Percentiles rank a stretch among this genome's conserved stretches.
phyloP scores from a whole-genome alignment of 2,329 filamentous ascomycete species.

The Epichloe glyceriae region DNA sequence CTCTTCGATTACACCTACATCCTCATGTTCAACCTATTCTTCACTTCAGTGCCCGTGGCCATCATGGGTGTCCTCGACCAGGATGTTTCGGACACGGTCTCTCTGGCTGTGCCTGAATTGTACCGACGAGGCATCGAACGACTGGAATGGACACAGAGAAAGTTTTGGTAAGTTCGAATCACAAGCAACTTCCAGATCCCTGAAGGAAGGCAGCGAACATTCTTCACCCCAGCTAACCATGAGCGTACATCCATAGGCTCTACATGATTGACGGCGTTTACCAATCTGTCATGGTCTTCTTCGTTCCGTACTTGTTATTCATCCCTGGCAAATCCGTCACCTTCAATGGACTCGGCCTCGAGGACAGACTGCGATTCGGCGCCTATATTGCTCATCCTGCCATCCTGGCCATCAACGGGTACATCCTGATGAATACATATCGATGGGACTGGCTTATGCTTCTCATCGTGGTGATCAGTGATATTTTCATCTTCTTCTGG shows the following conservation, averaged over 20 bases:
- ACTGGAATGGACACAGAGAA: constrained; percentile 86
- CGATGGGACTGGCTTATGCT: constrained; percentile 96
- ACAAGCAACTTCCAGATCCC: background rate
- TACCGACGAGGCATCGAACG: constrained; percentile 94
- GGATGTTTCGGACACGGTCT: constrained; percentile 89
- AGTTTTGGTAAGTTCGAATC: constrained; percentile 67
- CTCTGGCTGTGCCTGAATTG: constrained; percentile 84
- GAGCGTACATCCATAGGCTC: constrained; percentile 37
- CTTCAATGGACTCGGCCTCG: constrained; percentile 59
- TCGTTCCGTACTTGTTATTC: constrained; percentile 78
- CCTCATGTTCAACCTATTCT: constrained; percentile 88
- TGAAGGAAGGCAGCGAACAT: background rate
- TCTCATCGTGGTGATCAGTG: constrained; percentile 69
- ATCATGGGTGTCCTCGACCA: constrained; percentile 96
- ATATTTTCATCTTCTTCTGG: constrained; percentile 87
- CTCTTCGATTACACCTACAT: constrained; percentile 98
- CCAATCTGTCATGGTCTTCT: constrained; percentile 88
- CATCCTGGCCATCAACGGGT: constrained; percentile 81
- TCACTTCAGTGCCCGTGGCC: constrained; percentile 88
- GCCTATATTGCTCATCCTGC: constrained; percentile 75
- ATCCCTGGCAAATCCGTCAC: constrained; percentile 54
- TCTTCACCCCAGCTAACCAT: constrained; percentile 5
- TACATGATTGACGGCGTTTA: constrained; percentile 95
- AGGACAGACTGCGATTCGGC: constrained; percentile 74
- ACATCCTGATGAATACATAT: constrained; percentile 92